phyloP scores from a whole-genome alignment of 2,329 filamentous ascomycete species.

The Fusarium newnesense region DNA sequence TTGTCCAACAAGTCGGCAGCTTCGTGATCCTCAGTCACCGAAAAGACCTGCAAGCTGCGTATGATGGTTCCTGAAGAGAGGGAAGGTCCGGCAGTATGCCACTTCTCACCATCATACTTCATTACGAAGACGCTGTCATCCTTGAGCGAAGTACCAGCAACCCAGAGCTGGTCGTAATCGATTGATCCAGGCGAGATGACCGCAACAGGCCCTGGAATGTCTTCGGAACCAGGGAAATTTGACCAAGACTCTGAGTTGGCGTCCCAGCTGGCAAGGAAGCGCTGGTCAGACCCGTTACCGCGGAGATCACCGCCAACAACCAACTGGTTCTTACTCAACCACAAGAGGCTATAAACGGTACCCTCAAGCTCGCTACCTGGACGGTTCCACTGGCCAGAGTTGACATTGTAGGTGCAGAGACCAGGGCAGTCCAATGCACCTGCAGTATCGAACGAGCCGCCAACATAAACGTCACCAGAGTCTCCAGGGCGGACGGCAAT shows the following conservation, averaged over 20 bases:
- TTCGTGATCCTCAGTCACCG: slow-evolving; percentile 74
- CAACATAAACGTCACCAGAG: slow-evolving; percentile 82
- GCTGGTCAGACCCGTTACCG: slow-evolving; percentile 68
- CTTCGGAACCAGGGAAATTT: slow-evolving; percentile 67
- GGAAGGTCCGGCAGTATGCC: slow-evolving; percentile 71
- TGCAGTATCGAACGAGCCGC: slow-evolving; percentile 83
- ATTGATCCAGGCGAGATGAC: slow-evolving; percentile 79
- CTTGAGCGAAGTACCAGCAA: slow-evolving; percentile 72
- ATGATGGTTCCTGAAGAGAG: slow-evolving; percentile 76
- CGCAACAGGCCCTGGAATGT: slow-evolving; percentile 82
- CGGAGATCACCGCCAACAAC: slow-evolving; percentile 82
- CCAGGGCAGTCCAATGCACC: slow-evolving; percentile 84
- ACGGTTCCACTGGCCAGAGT: slow-evolving; percentile 79
- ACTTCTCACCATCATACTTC: slow-evolving; percentile 80
- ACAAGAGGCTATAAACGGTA: slow-evolving; percentile 76
- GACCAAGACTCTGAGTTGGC: slow-evolving; percentile 74
- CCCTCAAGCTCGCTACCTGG: slow-evolving; percentile 80
- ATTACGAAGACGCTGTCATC: slow-evolving; percentile 80
- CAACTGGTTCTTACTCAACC: slow-evolving; percentile 77
- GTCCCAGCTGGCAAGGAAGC: slow-evolving; percentile 79
- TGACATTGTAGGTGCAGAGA: slow-evolving; percentile 82
- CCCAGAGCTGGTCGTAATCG: slow-evolving; percentile 81
- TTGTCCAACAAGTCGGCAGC: slow-evolving; percentile 70
- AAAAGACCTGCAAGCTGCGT: slow-evolving; percentile 83
- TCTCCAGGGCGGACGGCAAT: slow-evolving; percentile 75